A percentile compares a stretch with the other conserved stretches of the same genome.
Conservation (phyloP, 2,329 filamentous ascomycete species). For the Trichoderma sp. region DNA sequence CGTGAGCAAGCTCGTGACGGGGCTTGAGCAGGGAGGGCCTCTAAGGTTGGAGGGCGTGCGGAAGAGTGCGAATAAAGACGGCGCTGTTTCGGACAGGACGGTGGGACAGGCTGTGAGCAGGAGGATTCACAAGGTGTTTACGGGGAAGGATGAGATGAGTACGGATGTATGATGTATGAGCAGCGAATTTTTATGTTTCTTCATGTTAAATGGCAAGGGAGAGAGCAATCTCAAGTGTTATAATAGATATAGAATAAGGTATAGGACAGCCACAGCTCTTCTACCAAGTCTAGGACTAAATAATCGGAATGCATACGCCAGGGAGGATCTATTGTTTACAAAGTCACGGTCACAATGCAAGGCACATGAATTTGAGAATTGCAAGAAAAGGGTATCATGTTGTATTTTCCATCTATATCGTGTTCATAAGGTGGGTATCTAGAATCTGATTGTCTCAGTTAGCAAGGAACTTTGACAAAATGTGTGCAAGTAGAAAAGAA, state of each 20-base stretch:
- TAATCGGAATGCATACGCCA: background rate
- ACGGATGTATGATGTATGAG: constrained; percentile 50
- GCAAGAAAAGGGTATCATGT: background rate
- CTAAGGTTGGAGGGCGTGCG: constrained; percentile 62
- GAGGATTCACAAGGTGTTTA: constrained; percentile 62
- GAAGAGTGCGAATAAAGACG: constrained; percentile 59
- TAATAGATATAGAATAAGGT: background rate
- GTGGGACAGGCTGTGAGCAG: constrained; percentile 61
- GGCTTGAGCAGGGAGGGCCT: constrained; percentile 61
- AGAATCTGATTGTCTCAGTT: constrained; percentile 13
- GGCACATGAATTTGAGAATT: background rate
- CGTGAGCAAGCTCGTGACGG: constrained; percentile 59
- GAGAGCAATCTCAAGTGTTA: background rate
- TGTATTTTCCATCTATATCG: constrained; percentile 16
- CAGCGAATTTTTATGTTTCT: background rate
- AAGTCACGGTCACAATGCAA: background rate
- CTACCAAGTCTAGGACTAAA: background rate
- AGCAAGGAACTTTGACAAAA: constrained; percentile 12
- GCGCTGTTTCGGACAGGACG: constrained; percentile 54
- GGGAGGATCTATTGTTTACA: background rate
- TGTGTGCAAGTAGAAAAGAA: background rate
- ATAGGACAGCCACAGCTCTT: background rate
- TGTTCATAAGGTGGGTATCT: background rate
- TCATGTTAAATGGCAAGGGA: background rate
- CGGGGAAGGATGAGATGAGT: constrained; percentile 55